Conservation (phyloP, 148 eudicot genomes). For the Amaranthus palmeri region DNA sequence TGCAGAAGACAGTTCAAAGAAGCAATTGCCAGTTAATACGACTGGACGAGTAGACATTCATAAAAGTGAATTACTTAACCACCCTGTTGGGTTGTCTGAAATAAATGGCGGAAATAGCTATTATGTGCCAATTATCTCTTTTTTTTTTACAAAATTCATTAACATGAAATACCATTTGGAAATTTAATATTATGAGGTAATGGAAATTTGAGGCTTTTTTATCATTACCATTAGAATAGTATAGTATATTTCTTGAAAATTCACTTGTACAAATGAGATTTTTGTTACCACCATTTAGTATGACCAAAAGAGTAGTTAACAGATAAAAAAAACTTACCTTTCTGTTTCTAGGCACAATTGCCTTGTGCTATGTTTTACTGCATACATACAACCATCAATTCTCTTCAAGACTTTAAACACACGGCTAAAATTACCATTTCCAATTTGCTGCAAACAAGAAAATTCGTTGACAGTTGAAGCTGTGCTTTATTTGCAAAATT, state of each 20-base stretch:
- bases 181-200: too few species aligned
- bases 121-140: too few species aligned
- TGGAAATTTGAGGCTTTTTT: too few species aligned
- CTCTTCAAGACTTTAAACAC: constrained; percentile 82
- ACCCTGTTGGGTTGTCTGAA: too few species aligned
- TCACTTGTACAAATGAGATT: too few species aligned
- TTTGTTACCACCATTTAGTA: not conserved
- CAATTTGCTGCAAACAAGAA: constrained; percentile 64
- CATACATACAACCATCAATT: constrained; percentile 89
- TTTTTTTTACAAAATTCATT: too few species aligned
- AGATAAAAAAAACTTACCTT: constrained; percentile 40
- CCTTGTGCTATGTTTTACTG: constrained; percentile 68
- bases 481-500: not conserved
- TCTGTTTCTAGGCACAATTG: constrained; percentile 65
- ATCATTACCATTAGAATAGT: too few species aligned
- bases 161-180: too few species aligned
- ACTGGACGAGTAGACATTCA: not conserved
- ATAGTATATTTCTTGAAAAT: too few species aligned
- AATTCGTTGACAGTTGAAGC: constrained; percentile 4
- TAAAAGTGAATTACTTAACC: not conserved
- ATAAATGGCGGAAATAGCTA: too few species aligned
- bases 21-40: constrained; percentile 13
- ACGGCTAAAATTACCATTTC: constrained; percentile 77
- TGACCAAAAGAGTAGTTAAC: not conserved
- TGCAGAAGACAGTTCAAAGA: constrained; percentile 30